A percentile compares a stretch with the other conserved stretches of the same genome.
Conservation (phyloP, 768 basidiomycete genomes). For the Agrocybe chaxingu region DNA sequence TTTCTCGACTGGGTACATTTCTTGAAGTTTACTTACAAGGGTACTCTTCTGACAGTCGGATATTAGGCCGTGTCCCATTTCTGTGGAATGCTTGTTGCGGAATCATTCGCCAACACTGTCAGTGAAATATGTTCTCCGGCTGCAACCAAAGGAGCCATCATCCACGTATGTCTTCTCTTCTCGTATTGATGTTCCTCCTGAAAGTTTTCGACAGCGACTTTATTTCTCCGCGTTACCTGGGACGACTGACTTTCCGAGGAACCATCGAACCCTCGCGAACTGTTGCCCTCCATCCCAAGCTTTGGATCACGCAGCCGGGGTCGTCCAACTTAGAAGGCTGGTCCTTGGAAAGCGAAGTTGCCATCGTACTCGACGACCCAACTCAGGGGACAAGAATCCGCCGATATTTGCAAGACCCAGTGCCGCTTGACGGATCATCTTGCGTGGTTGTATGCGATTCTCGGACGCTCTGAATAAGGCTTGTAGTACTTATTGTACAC, state of each 20-base stretch:
- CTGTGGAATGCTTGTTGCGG: conserved; percentile 54
- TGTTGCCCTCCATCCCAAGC: conserved; percentile 39
- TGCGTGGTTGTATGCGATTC: conserved; percentile 30
- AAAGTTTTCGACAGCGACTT: conserved; percentile 28
- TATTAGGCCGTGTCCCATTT: conserved; percentile 50
- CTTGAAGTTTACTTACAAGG: neutral
- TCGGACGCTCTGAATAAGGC: conserved; percentile 12
- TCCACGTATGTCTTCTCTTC: conserved; percentile 22
- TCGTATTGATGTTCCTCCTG: neutral
- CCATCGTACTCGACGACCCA: conserved; percentile 1
- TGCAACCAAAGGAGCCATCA: conserved; percentile 26
- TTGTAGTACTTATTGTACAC: conserved; percentile 5
- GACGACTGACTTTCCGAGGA: conserved; percentile 66
- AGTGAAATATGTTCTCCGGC: conserved; percentile 53
- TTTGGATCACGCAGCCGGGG: conserved; percentile 66
- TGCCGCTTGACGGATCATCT: conserved; percentile 18
- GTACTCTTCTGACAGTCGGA: neutral
- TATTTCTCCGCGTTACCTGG: conserved; percentile 56
- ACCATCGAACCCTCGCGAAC: conserved; percentile 48
- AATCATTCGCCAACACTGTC: conserved; percentile 71
- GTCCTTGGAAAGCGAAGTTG: conserved; percentile 53
- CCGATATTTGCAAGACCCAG: conserved; percentile 33
- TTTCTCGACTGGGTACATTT: conserved; percentile 66
- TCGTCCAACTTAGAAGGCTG: conserved; percentile 65
- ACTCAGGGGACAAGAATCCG: conserved; percentile 17